Conservation (phyloP, 805 yeast genomes). For the Nakazawaea wickerhamii region DNA sequence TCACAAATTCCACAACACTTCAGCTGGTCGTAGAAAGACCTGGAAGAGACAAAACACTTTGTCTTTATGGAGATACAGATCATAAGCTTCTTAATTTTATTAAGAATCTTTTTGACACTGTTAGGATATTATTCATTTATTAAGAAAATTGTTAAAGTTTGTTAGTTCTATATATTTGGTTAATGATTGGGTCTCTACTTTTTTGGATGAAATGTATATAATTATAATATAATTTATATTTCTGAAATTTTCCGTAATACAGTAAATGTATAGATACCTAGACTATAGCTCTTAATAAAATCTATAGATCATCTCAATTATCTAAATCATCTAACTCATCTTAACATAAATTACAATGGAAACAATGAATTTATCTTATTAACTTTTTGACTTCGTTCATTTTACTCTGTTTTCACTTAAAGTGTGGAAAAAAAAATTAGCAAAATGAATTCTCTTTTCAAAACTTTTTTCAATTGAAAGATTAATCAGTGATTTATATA, state of each 20-base stretch:
- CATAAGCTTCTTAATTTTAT: conserved; percentile 34
- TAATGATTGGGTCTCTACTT: neutral
- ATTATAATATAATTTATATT: too few relatives aligned
- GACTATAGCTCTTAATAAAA: too few relatives aligned
- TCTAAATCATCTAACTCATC: too few relatives aligned
- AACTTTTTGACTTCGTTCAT: too few relatives aligned
- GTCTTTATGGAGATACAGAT: conserved; percentile 99
- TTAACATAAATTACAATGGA: too few relatives aligned
- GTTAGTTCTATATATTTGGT: neutral
- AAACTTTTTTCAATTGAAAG: neutral
- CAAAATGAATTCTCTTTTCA: too few relatives aligned
- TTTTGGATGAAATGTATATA: neutral
- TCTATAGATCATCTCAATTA: too few relatives aligned
- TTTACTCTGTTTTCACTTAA: too few relatives aligned
- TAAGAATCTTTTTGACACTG: neutral
- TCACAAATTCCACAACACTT: conserved; percentile 97
- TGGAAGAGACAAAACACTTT: conserved; percentile 99
- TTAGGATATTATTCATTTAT: neutral
- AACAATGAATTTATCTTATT: too few relatives aligned
- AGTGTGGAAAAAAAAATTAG: too few relatives aligned
- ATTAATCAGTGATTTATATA: neutral
- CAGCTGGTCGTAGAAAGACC: conserved; percentile 98
- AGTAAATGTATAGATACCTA: too few relatives aligned
- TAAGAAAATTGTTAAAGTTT: neutral
- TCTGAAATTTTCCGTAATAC: too few relatives aligned